Evolutionary conservation across 1,139 yeast species (phyloP).

Genomic region (Ogataea hybrid): DNA sequence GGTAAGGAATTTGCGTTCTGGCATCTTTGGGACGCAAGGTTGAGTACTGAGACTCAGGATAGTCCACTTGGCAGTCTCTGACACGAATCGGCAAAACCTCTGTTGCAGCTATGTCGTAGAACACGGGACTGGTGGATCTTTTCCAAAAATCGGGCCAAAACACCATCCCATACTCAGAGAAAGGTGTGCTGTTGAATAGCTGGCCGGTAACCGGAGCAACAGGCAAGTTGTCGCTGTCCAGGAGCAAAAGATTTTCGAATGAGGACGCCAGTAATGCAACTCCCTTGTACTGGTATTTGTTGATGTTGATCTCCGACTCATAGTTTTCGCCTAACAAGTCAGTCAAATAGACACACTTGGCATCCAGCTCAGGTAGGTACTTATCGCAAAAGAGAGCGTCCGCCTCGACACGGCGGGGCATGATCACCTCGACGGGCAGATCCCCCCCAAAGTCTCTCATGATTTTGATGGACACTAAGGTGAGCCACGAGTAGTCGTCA

Average conservation of each 20-base stretch:
- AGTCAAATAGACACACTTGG: slow-evolving; percentile 56
- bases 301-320: slow-evolving; percentile 32
- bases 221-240: slow-evolving; percentile 67
- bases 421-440: slow-evolving; percentile 70
- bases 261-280: slow-evolving; percentile 56
- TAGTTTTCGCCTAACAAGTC: slow-evolving; percentile 47
- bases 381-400: slow-evolving; percentile 53
- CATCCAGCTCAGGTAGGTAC: slow-evolving; percentile 49
- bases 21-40: slow-evolving; percentile 19
- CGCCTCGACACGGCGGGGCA: slow-evolving; percentile 59
- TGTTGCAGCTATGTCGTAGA: slow-evolving; percentile 52
- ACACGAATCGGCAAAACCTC: slow-evolving; percentile 28
- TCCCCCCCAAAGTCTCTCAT: slow-evolving; percentile 56
- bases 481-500: slow-evolving; percentile 68
- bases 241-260: slow-evolving; percentile 53
- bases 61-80: slow-evolving; percentile 21
- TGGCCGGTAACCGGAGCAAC: slow-evolving; percentile 50
- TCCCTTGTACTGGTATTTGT: slow-evolving; percentile 56
- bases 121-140: slow-evolving; percentile 58
- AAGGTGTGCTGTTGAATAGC: slow-evolving; percentile 39
- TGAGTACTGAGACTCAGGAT: slow-evolving; percentile 19
- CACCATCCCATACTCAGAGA: slow-evolving; percentile 34
- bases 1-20: slow-evolving; percentile 46
- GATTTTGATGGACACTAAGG: slow-evolving; percentile 58
- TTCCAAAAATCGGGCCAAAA: slow-evolving; percentile 75